Evolutionary conservation across 2,329 filamentous ascomycete genomes (phyloP).

Genomic region (Coleophoma cylindrospora): DNA sequence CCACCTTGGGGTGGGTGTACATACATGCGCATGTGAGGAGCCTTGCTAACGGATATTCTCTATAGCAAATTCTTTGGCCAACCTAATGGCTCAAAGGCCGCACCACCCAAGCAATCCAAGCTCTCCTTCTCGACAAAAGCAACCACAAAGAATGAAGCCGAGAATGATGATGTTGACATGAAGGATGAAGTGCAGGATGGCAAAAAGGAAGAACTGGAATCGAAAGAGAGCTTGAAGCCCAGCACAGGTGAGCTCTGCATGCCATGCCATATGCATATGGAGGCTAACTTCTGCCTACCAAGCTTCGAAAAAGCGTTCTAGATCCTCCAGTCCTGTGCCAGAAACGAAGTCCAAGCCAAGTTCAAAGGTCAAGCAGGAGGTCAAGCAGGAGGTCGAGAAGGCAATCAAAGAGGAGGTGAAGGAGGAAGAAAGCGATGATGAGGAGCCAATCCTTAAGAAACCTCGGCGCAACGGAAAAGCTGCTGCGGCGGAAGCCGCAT

Average conservation of each 20-base stretch:
- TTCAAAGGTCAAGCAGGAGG: background rate
- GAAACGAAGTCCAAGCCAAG: constrained; percentile 4
- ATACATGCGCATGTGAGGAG: constrained; percentile 8
- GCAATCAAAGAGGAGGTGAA: background rate
- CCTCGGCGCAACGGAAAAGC: constrained; percentile 13
- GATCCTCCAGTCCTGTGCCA: constrained; percentile 17
- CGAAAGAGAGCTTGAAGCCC: constrained; percentile 14
- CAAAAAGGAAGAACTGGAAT: constrained; percentile 17
- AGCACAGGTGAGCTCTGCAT: constrained; percentile 6
- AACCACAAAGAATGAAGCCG: constrained; percentile 18
- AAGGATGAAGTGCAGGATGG: constrained; percentile 10
- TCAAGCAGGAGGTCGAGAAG: background rate
- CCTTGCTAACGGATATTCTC: constrained; percentile 8
- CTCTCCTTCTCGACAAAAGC: constrained; percentile 66
- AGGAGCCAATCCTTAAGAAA: constrained; percentile 36
- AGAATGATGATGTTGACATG: constrained; percentile 21
- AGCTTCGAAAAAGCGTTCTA: constrained; percentile 19
- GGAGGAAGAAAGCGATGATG: constrained; percentile 43
- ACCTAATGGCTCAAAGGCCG: constrained; percentile 51
- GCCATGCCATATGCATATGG: background rate
- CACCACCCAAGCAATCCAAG: constrained; percentile 70
- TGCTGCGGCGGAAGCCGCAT: background rate
- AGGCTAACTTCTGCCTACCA: constrained; percentile 2
- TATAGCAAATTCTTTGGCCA: constrained; percentile 80
- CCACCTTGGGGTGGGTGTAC: constrained; percentile 62